Base-by-base conservation (phyloP, 805 yeast species). In the Ogataea wickerhamii region DNA sequence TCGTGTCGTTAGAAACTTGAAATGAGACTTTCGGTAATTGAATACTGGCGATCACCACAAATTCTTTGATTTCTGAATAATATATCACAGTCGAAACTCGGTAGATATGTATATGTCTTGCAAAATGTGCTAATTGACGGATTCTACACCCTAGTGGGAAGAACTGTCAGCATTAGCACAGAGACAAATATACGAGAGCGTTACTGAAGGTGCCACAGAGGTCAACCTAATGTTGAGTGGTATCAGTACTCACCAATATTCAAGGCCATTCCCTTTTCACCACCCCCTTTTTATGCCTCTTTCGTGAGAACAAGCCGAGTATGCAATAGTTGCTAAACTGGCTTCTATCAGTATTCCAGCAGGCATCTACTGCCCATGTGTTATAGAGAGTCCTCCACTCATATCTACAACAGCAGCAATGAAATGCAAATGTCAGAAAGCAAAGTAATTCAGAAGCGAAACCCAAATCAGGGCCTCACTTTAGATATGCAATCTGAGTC, bases 191-290 rank as follows among this genome's bases (percentile, higher is more conserved):
- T 28, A 18, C 4, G 26, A 35, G 21, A 23, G 38, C 4, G 18
- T 28, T 20, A 38, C 33, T 16, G 33, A 33, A 37, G 34, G 33
- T 12, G 11, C 19, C 4, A 38, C 42, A 29, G 24, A 38, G 13
- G 34, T 33, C 13, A 33, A 38, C 42, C 18, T 38, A 38, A 19
- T 38, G 18, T 6, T 26, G 37, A 24, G 34, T 34, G 26, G 34
- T 33, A 4, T 38, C 42, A 4, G 42, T 38, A 11, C 33, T 34
- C 17, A 38, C 42, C 42, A 20, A 38, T 22, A 14, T 33, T 38
- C 13, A 38, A 26, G 4, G 42, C 36, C 42, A 38, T 38, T 13
- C 38, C n/a, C n/a, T n/a, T n/a, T 26, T 38, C 42, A 38, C 42
- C 42, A 38, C 8, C 42, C 42, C 18, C 34, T 35, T 24, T 38